Evolutionary conservation across 345 rosid species (phyloP).

Genomic region (Euphorbia pulcherrima): DNA sequence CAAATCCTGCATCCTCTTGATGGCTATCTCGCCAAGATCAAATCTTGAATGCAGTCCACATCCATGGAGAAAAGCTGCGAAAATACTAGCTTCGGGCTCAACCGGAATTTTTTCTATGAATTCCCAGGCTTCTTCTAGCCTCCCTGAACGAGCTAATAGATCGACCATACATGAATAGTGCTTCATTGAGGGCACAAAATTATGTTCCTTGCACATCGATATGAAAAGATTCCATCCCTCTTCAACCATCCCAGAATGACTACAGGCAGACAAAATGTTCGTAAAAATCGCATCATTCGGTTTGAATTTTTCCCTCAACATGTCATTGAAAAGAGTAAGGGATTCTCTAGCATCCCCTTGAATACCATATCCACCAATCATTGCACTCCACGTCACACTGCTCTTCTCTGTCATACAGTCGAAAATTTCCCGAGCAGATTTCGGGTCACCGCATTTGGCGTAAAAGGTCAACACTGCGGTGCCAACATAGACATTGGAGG

Average conservation of each 20-base stretch:
- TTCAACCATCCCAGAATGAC: slow-evolving; percentile 67
- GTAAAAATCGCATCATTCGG: slow-evolving; percentile 30
- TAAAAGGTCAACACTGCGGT: slow-evolving; percentile 30
- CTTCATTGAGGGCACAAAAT: slow-evolving; percentile 60
- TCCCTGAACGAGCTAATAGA: slow-evolving; percentile 82
- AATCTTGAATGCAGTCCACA: slow-evolving; percentile 78
- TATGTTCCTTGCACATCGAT: slow-evolving; percentile 57
- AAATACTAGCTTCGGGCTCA: slow-evolving; percentile 52
- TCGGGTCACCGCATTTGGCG: slow-evolving; percentile 27
- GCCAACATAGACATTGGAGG: slow-evolving; percentile 19
- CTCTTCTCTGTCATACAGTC: slow-evolving; percentile 23
- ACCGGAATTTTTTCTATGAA: slow-evolving; percentile 66
- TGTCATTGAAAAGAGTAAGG: slow-evolving; percentile 21
- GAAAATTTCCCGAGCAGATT: slow-evolving; percentile 25
- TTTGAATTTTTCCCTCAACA: slow-evolving; percentile 23
- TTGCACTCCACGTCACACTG: slow-evolving; percentile 29
- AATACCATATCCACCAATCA: slow-evolving; percentile 30
- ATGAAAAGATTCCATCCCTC: slow-evolving; percentile 69
- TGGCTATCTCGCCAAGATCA: slow-evolving; percentile 70
- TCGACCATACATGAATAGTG: slow-evolving; percentile 80
- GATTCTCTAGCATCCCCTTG: slow-evolving; percentile 22
- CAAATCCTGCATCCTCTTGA: slow-evolving; percentile 56
- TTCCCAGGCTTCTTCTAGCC: slow-evolving; percentile 73
- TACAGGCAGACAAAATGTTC: slow-evolving; percentile 26
- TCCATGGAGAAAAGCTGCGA: slow-evolving; percentile 84